These are phyloP conservation scores for Thermomyces lanuginosus DNA, from an alignment of 2,329 filamentous ascomycete species.

Conservation along the genomic window DNA sequence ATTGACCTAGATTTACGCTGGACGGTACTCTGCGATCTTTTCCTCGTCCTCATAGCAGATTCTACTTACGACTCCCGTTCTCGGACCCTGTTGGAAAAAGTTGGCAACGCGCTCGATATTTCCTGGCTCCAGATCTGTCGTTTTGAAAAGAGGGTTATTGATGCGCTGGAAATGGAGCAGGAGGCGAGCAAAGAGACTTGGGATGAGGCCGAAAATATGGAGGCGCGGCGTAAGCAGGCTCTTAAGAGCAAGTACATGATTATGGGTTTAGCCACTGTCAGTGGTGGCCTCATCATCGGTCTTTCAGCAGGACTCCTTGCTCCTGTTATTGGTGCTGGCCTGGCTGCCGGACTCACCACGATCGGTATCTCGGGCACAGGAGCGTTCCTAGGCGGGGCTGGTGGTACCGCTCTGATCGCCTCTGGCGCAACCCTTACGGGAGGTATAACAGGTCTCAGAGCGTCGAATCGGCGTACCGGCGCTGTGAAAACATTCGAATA, in stretches of 20 bases:
- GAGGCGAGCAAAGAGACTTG: slow-evolving; percentile 87
- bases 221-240: slow-evolving; percentile 62
- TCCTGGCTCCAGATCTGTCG: slow-evolving; percentile 86
- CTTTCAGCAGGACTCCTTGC: slow-evolving; percentile 82
- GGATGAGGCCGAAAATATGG: slow-evolving; percentile 93
- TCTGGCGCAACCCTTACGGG: slow-evolving; percentile 76
- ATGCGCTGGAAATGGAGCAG: slow-evolving; percentile 95
- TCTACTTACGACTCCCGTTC: slow-evolving; percentile 85
- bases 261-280: slow-evolving; percentile 93
- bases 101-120: slow-evolving; percentile 65
- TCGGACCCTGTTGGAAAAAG: slow-evolving; percentile 63
- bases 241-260: slow-evolving; percentile 74
- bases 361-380: slow-evolving; percentile 82
- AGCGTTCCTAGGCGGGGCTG: slow-evolving; percentile 77
- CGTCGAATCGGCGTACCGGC: slow-evolving; percentile 74
- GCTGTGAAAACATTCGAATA: slow-evolving; percentile 96
- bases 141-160: slow-evolving; percentile 93
- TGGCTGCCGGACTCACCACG: slow-evolving; percentile 87
- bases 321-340: slow-evolving; percentile 81
- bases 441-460: slow-evolving; percentile 67
- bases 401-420: slow-evolving; percentile 86
- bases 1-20: slow-evolving; percentile 93
- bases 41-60: slow-evolving; percentile 90
- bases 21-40: slow-evolving; percentile 92
- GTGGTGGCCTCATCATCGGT: slow-evolving; percentile 86